Conservation (phyloP, 768 basidiomycete species). For the Fistulinella prunicolor region DNA sequence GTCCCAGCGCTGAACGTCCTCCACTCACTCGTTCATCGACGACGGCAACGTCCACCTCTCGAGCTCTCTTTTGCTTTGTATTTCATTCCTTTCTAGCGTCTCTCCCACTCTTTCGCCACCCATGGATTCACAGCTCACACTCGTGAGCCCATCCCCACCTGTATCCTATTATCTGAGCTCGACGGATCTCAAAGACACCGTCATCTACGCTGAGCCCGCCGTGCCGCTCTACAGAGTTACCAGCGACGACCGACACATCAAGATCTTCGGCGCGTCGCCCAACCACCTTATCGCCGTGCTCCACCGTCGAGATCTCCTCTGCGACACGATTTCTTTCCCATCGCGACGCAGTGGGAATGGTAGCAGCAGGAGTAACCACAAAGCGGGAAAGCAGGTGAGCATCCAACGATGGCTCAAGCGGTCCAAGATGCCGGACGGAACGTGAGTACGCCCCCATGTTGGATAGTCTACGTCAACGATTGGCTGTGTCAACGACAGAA, state of each 20-base stretch:
- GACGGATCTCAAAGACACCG: constrained; percentile 13
- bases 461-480: no score
- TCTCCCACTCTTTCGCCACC: background rate
- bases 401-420: constrained; percentile 29
- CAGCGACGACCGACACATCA: constrained; percentile 18
- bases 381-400: constrained; percentile 4
- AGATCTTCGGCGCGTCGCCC: constrained; percentile 13
- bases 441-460: constrained; percentile 15
- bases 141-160: constrained; percentile 24
- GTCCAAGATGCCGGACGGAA: constrained; percentile 21
- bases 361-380: background rate
- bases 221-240: constrained; percentile 26
- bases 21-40: background rate
- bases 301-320: constrained; percentile 26
- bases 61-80: background rate
- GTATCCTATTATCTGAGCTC: constrained; percentile 28
- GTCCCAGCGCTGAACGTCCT: background rate
- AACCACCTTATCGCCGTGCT: constrained; percentile 21
- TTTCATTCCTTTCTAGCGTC: background rate
- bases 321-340: constrained; percentile 29
- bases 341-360: background rate
- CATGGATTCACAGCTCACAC: constrained; percentile 30
- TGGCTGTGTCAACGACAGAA: constrained; percentile 4
- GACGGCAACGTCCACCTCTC: background rate
- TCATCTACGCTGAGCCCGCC: constrained; percentile 17